Conservation (phyloP, 495 filamentous ascomycete genomes). For the Talaromyces nanjingensis region DNA sequence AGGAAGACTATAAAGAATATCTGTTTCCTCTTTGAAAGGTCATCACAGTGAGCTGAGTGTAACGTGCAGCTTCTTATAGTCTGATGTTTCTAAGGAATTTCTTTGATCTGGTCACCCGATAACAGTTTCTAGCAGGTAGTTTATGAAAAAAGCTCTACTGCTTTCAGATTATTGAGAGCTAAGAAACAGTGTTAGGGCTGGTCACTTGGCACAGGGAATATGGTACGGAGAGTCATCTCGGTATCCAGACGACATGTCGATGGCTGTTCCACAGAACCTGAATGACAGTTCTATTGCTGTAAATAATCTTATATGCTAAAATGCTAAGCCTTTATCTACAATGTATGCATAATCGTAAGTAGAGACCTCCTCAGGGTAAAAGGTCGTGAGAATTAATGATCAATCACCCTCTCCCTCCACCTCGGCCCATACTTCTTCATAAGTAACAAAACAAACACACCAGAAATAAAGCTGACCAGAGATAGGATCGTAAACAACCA, state of each 20-base stretch:
- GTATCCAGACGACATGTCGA: neutral
- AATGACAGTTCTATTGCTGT: neutral
- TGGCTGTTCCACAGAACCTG: neutral
- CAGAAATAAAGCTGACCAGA: conserved; percentile 48
- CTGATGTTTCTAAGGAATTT: too few species aligned
- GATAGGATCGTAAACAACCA: conserved; percentile 83
- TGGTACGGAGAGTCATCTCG: neutral
- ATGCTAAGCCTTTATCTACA: neutral
- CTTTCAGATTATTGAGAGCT: neutral
- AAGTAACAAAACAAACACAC: conserved; percentile 48
- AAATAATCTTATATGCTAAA: neutral
- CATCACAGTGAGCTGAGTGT: too few species aligned
- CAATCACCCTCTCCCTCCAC: conserved; percentile 47
- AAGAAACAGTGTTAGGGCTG: neutral
- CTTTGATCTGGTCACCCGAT: neutral
- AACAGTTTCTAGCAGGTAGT: neutral
- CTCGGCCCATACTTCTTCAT: conserved; percentile 58
- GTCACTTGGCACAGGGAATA: neutral
- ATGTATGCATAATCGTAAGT: neutral
- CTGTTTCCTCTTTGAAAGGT: too few species aligned
- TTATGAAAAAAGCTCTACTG: neutral
- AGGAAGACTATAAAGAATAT: too few species aligned
- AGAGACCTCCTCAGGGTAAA: neutral
- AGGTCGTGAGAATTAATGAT: conserved; percentile 3
- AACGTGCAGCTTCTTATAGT: too few species aligned